phyloP scores from a whole-genome alignment of 2,329 filamentous ascomycete genomes.

The Neofusicoccum parvum region DNA sequence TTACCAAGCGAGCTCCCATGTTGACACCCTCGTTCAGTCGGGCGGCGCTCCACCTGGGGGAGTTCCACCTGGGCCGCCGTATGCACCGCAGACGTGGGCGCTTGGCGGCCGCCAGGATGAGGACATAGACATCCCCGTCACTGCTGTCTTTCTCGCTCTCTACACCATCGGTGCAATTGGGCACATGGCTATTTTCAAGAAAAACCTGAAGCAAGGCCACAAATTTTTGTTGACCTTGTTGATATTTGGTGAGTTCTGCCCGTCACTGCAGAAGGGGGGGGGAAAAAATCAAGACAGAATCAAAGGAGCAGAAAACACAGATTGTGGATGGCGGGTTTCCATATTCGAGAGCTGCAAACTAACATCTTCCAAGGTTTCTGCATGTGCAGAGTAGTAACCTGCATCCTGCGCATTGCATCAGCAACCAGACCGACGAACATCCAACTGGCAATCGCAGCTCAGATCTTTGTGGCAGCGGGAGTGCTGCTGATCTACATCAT shows the following conservation, averaged over 20 bases:
- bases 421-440: constrained; percentile 43
- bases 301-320: no score
- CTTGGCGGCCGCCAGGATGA: constrained; percentile 42
- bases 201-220: constrained; percentile 41
- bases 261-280: not conserved
- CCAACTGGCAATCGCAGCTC: constrained; percentile 58
- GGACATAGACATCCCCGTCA: constrained; percentile 43
- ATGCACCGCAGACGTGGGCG: constrained; percentile 32
- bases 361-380: constrained; percentile 40
- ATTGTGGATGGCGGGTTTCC: no score
- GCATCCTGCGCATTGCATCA: constrained; percentile 39
- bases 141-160: constrained; percentile 45
- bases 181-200: constrained; percentile 47
- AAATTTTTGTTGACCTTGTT: constrained; percentile 45
- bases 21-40: not conserved
- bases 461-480: constrained; percentile 72
- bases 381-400: constrained; percentile 46
- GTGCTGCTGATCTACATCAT: constrained; percentile 75
- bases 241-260: constrained; percentile 39
- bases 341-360: not conserved
- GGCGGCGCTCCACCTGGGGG: not conserved
- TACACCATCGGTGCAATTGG: constrained; percentile 42
- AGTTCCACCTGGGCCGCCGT: constrained; percentile 26
- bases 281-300: not conserved
- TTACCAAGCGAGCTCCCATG: not conserved